phyloP scores from a whole-genome alignment of 179 eudicot species.

The Silene vulgaris region DNA sequence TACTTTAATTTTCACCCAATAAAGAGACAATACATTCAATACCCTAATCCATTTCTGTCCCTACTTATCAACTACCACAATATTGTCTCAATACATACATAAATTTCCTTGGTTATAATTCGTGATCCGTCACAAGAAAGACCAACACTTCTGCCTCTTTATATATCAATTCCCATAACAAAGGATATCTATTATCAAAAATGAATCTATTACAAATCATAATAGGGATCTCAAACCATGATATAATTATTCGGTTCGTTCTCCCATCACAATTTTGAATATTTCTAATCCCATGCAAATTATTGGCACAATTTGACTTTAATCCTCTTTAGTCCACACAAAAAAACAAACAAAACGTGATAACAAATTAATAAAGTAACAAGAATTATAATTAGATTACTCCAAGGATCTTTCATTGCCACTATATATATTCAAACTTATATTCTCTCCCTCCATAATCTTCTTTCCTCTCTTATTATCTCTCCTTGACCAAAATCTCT shows the following conservation, averaged over 20 bases:
- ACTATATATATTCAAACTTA: neutral
- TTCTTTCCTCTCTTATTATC: neutral
- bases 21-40: slow-evolving; percentile 17
- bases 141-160: too few relatives aligned
- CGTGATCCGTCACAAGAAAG: too few relatives aligned
- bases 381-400: neutral
- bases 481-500: neutral
- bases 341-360: neutral
- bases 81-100: too few relatives aligned
- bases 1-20: slow-evolving; percentile 19
- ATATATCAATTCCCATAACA: too few relatives aligned
- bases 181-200: too few relatives aligned
- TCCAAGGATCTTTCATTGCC: neutral
- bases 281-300: too few relatives aligned
- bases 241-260: too few relatives aligned
- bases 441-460: slow-evolving; percentile 2
- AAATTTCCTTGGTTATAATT: neutral
- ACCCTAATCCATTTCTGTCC: neutral
- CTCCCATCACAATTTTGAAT: too few relatives aligned
- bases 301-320: neutral
- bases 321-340: neutral
- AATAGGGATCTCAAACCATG: too few relatives aligned
- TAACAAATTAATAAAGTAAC: neutral
- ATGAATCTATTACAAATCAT: too few relatives aligned
- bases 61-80: slow-evolving; percentile 12